Conservation (phyloP, 2,329 filamentous ascomycete genomes). For the Botrytis tulipae region DNA sequence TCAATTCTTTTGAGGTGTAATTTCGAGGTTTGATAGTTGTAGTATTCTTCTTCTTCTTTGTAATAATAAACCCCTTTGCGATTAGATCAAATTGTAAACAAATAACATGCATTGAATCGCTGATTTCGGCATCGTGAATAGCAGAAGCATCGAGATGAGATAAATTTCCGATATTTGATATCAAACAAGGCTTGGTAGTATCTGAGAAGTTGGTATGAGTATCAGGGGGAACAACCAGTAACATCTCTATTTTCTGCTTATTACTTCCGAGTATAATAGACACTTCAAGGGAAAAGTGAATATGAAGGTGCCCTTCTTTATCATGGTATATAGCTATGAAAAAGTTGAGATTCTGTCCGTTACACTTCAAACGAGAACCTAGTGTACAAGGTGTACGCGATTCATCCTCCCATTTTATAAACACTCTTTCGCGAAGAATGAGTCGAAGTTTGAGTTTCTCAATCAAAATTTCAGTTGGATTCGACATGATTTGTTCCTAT, state of each 20-base stretch:
- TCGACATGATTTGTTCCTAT: neutral
- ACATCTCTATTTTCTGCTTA: neutral
- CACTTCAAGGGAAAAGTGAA: neutral
- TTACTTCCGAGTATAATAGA: neutral
- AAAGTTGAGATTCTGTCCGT: neutral
- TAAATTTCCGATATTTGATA: neutral
- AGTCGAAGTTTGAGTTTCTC: neutral
- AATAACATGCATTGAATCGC: neutral
- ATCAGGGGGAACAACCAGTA: neutral
- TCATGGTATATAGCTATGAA: neutral
- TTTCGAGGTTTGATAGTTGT: no score
- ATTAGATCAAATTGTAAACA: neutral
- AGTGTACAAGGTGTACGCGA: neutral
- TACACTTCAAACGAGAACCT: neutral
- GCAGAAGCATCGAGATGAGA: neutral
- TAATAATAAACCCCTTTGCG: neutral
- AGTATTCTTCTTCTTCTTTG: no score
- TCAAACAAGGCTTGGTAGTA: neutral
- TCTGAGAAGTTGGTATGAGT: neutral
- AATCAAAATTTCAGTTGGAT: neutral
- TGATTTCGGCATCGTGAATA: neutral
- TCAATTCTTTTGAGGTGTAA: neutral
- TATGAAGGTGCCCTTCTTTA: neutral
- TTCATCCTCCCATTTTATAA: conserved; percentile 7
- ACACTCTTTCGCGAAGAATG: conserved; percentile 8